phyloP scores from a whole-genome alignment of 2,329 filamentous ascomycete species.

The Penicillium sp. region DNA sequence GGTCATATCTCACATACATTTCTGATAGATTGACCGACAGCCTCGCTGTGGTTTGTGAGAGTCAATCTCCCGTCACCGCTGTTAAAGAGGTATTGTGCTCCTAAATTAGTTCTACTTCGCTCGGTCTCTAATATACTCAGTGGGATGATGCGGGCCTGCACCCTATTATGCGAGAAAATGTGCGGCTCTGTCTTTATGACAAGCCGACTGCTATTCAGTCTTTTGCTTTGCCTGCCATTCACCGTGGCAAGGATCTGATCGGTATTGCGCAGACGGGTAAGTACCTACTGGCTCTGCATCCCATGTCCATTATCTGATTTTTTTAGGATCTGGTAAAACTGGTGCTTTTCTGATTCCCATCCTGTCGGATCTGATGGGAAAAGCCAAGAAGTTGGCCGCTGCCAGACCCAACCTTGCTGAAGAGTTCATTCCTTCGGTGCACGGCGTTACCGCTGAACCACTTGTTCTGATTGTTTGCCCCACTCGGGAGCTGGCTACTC shows the following conservation, averaged over 20 bases:
- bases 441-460: constrained; percentile 73
- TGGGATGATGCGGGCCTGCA: constrained; percentile 83
- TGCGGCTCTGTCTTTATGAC: constrained; percentile 69
- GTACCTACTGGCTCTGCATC: constrained; percentile 19
- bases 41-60: constrained; percentile 8
- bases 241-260: constrained; percentile 76
- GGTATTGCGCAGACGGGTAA: constrained; percentile 89
- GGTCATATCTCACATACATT: not conserved
- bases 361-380: constrained; percentile 89
- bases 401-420: constrained; percentile 63
- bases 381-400: constrained; percentile 82
- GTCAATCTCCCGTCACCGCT: constrained; percentile 6
- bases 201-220: constrained; percentile 83
- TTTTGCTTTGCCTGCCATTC: constrained; percentile 77
- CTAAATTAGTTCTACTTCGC: not conserved
- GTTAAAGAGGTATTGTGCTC: constrained; percentile 4
- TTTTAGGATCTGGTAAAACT: constrained; percentile 90
- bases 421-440: constrained; percentile 52
- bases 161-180: constrained; percentile 76
- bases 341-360: constrained; percentile 89
- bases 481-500: constrained; percentile 84
- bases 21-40: constrained; percentile 12
- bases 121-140: constrained; percentile 33
- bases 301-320: constrained; percentile 6
- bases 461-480: constrained; percentile 82